phyloP scores from a whole-genome alignment of 2,329 filamentous ascomycete species.

The Rutstroemia sp. region DNA sequence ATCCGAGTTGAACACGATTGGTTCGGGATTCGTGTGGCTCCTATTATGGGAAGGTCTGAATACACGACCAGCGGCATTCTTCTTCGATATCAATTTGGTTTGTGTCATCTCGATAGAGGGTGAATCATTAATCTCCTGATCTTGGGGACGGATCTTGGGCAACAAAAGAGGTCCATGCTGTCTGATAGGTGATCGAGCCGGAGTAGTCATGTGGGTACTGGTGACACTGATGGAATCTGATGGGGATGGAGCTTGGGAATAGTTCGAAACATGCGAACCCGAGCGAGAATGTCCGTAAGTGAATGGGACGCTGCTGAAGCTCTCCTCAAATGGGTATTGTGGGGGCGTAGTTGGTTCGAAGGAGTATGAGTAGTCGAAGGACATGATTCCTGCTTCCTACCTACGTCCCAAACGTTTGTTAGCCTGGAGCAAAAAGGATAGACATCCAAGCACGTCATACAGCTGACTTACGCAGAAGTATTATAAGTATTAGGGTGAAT shows the following conservation, averaged over 20 bases:
- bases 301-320: conserved; percentile 47
- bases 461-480: conserved; percentile 18
- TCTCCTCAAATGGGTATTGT: conserved; percentile 48
- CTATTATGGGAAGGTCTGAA: conserved; percentile 44
- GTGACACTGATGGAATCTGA: conserved; percentile 45
- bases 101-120: conserved; percentile 40
- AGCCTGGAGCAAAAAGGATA: conserved; percentile 7
- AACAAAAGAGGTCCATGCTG: conserved; percentile 74
- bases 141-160: conserved; percentile 79
- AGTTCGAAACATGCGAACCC: conserved; percentile 36
- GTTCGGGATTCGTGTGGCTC: conserved; percentile 56
- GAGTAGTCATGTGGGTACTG: conserved; percentile 61
- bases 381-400: conserved; percentile 52
- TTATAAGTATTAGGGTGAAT: conserved; percentile 9
- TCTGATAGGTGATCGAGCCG: conserved; percentile 62
- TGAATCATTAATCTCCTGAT: conserved; percentile 63
- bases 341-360: conserved; percentile 45
- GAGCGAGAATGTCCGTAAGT: conserved; percentile 34
- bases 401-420: conserved; percentile 30
- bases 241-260: conserved; percentile 60
- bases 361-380: conserved; percentile 53
- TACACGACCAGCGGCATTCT: conserved; percentile 24
- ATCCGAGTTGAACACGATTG: conserved; percentile 33
- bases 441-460: neutral
- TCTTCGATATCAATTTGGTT: conserved; percentile 38